phyloP scores from a whole-genome alignment of 441 rosid species.

The Euphorbia celastroides region DNA sequence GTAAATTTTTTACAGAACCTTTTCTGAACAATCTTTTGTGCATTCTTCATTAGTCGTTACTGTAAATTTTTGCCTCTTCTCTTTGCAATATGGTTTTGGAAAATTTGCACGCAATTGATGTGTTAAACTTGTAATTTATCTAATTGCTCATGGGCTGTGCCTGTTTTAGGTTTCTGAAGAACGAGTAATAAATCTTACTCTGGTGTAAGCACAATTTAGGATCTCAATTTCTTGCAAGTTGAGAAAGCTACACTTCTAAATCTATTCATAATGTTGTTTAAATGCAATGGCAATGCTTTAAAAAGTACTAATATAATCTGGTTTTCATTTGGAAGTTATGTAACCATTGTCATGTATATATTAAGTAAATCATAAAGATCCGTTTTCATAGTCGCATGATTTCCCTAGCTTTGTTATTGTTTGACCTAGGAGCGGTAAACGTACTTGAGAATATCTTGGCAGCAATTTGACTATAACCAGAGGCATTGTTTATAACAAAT shows the following conservation, averaged over 20 bases:
- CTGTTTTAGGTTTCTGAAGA: not conserved
- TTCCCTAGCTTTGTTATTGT: not conserved
- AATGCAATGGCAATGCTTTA: not conserved
- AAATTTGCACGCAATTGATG: not conserved
- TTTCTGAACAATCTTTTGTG: not conserved
- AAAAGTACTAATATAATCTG: not conserved
- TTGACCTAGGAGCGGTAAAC: not conserved
- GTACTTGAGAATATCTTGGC: not conserved
- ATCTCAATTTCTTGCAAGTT: not conserved
- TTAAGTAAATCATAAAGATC: not conserved
- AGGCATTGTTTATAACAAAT: not conserved
- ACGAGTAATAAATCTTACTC: not conserved
- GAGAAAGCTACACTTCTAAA: not conserved
- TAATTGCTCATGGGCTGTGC: not conserved
- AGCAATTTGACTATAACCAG: not conserved
- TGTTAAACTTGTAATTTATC: not conserved
- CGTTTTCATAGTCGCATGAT: not conserved
- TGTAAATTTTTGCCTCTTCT: not conserved
- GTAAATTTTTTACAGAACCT: not conserved
- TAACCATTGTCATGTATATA: not conserved
- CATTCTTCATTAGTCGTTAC: not conserved
- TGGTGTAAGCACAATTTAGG: not conserved
- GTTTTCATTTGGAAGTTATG: not conserved
- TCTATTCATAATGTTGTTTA: not conserved
- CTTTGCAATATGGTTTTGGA: not conserved